phyloP scores from a whole-genome alignment of 2,329 filamentous ascomycete species.

The Erysiphe pulchra region DNA sequence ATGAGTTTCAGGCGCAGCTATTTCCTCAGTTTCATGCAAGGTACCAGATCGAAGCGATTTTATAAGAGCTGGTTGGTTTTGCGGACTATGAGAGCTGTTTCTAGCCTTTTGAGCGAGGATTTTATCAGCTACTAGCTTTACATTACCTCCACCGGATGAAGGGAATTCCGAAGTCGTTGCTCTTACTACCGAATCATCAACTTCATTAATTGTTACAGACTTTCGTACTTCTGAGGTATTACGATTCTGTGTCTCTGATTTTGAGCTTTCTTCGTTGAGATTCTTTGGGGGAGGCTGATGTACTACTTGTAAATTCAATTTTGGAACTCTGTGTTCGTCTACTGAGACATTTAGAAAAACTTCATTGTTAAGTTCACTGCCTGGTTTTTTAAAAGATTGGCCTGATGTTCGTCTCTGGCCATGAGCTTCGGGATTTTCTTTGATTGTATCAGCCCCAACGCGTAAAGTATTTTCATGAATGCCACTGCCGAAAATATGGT shows the following conservation, averaged over 20 bases:
- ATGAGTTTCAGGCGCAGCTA: constrained; percentile 14
- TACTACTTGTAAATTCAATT: constrained; percentile 26
- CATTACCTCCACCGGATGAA: constrained; percentile 41
- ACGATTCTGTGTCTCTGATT: constrained; percentile 27
- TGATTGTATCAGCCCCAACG: constrained; percentile 8
- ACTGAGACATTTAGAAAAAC: constrained; percentile 17
- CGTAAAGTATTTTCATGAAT: constrained; percentile 8
- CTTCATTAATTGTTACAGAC: constrained; percentile 53
- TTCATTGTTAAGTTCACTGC: constrained; percentile 30
- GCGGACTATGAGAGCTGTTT: constrained; percentile 20
- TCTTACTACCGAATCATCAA: constrained; percentile 82
- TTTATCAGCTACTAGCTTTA: no score
- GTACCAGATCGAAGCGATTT: constrained; percentile 13
- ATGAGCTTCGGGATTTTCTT: constrained; percentile 63
- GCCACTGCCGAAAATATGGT: constrained; percentile 4
- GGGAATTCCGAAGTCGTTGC: constrained; percentile 39
- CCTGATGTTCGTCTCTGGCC: constrained; percentile 84
- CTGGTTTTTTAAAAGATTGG: constrained; percentile 67
- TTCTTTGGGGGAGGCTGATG: constrained; percentile 54
- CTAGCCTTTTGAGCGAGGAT: constrained; percentile 22
- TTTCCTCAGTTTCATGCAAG: constrained; percentile 9
- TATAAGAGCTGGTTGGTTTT: constrained; percentile 8
- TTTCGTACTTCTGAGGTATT: constrained; percentile 67
- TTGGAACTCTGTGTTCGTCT: constrained; percentile 11
- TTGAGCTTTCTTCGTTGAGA: constrained; percentile 18